phyloP scores from a whole-genome alignment of 768 basidiomycete species.

The Trametes cubensis region DNA sequence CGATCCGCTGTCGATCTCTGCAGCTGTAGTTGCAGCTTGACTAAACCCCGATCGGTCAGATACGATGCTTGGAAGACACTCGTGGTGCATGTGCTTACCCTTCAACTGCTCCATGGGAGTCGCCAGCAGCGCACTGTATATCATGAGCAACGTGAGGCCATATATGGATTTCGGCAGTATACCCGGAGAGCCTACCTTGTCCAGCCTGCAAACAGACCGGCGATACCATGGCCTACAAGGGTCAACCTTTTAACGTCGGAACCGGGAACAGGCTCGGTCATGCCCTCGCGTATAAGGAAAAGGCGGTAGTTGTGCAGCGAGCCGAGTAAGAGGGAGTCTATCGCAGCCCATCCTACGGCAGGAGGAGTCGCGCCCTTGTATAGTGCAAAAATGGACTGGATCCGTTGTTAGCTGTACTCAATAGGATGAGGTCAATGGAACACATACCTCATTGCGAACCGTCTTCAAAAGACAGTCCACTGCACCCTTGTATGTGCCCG shows the following conservation, averaged over 20 bases:
- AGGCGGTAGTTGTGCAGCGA: slow-evolving; percentile 75
- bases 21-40: slow-evolving; percentile 70
- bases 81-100: slow-evolving; percentile 29
- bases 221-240: slow-evolving; percentile 64
- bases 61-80: slow-evolving; percentile 29
- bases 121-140: slow-evolving; percentile 61
- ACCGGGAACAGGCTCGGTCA: slow-evolving; percentile 54
- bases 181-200: slow-evolving; percentile 52
- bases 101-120: slow-evolving; percentile 82
- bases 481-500: slow-evolving; percentile 63
- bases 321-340: slow-evolving; percentile 70
- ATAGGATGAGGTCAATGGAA: background rate
- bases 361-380: slow-evolving; percentile 79
- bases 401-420: background rate
- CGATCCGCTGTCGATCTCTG: slow-evolving; percentile 53
- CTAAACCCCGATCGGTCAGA: slow-evolving; percentile 27
- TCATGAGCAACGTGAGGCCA: background rate
- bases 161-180: background rate
- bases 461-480: slow-evolving; percentile 60
- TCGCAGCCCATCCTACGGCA: slow-evolving; percentile 71
- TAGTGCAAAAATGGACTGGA: slow-evolving; percentile 60
- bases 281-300: slow-evolving; percentile 51
- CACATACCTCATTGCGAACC: slow-evolving; percentile 61
- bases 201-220: slow-evolving; percentile 68
- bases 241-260: slow-evolving; percentile 54